Evolutionary conservation across 495 filamentous ascomycete genomes (phyloP), one percentile per base, ranked within the genome.

Genomic region (Trichoderma orchidacearum): DNA sequence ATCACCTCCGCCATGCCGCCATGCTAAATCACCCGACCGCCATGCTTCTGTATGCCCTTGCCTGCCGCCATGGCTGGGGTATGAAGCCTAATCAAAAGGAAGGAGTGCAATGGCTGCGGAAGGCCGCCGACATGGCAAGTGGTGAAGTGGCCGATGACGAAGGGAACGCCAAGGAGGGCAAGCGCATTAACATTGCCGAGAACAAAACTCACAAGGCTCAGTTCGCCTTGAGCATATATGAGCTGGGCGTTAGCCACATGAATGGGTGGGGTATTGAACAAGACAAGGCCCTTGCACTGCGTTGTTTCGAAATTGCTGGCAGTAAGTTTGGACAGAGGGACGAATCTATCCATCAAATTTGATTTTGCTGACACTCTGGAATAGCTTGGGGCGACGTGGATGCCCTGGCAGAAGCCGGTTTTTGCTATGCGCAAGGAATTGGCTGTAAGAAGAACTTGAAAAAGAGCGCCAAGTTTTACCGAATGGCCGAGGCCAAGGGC

Each of bases 41-140:
- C 12, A 98, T 98, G 93, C 75, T 98, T 5, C 75, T 97, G 8
- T 98, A 96, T 68, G 94, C 92, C 5, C 78, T 98, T 36, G 94
- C 93, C 30, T 96, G 91, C 65, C 82, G 94, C n/a, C 93, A 97
- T 65, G 93, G 93, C 28, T 98, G 93, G 93, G 93, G 93, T 9
- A 96, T 96, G 89, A 82, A 89, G 17, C 80, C 89, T 17, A 95
- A 96, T 66, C 88, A 85, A 60, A 75, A 75, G 31, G 93, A 98
- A 71, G 94, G 86, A 8, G 87, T 97, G 2, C 80, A 81, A 63
- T 98, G 93, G 93, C 73, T 85, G 51, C 82, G 87, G 29, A 90
- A 88, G 61, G 93, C 95, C 3, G 89, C 90, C 36, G 87, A 96
- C 61, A 83, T 80, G n/a, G 87, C 87, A 7, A 82, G 83, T 30